Base-by-base conservation (phyloP, 148 eudicot genomes). In the Cornus florida region DNA sequence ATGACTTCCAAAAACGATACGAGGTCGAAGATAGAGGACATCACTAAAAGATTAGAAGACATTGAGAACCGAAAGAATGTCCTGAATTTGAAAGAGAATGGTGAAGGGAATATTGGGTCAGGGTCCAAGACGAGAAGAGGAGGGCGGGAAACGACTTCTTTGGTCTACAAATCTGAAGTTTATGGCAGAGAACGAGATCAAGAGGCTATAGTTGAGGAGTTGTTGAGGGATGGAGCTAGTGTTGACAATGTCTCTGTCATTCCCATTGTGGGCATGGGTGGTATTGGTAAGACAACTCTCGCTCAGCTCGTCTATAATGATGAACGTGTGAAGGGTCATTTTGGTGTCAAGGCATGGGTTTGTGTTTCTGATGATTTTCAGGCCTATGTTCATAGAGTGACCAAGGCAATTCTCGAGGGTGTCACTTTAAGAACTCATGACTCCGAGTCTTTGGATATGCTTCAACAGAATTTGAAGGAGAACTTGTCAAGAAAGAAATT, bases 241-340 rank as follows among this genome's bases (percentile, higher is more conserved):
- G 2, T 20, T 41, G 4, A 35, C 38, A 35, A 35, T 2, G 3
- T 20, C 32, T 84, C 67, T 77, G 66, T 74, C 16, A 5, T 84
- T 77, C 78, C 83, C 14, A 77, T 84, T 46, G 81, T 73, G 67
- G 86, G 86, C 23, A 72, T 84, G 83, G 75, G 78, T 13, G 84
- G 80, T 22, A 73, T 71, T 33, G 84, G 84, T 24, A 81, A 81
- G 68, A 81, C 84, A 8, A 53, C 80, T n/a, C 73, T 81, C 16
- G 84, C 84, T 50, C 84, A 77, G 50, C 9, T 72, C 19, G 46
- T 77, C n/a, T 82, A 48, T 66, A 82, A 82, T 38, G 77, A 82
- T 56, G 43, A 20, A 17, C 56, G 56, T 31, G 22, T 73, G 9
- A 24, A 38, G 19, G 68, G 17, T 7, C 43, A 66, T 31, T 82